Conservation (phyloP, 2,329 filamentous ascomycete genomes). For the Claviceps sp. region DNA sequence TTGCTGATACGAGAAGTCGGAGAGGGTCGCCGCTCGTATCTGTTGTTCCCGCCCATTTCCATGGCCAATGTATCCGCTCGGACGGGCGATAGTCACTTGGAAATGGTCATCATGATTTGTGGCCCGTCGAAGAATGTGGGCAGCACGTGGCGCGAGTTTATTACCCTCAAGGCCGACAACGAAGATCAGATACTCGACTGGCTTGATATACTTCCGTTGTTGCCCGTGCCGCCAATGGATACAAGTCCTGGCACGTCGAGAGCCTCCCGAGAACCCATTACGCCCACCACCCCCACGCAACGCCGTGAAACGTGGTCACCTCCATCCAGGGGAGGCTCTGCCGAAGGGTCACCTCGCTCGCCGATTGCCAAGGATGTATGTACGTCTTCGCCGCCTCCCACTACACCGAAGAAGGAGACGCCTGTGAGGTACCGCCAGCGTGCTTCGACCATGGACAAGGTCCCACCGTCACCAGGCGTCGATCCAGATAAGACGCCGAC, state of each 20-base stretch:
- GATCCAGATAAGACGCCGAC: slow-evolving; percentile 7
- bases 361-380: slow-evolving; percentile 8
- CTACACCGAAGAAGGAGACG: slow-evolving; percentile 13
- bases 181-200: slow-evolving; percentile 73
- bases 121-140: slow-evolving; percentile 39
- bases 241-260: slow-evolving; percentile 17
- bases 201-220: slow-evolving; percentile 60
- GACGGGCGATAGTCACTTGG: slow-evolving; percentile 52
- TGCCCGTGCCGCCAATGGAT: slow-evolving; percentile 33
- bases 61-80: slow-evolving; percentile 64
- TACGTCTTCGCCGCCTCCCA: not conserved
- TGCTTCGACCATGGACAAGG: not conserved
- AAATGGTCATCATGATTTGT: slow-evolving; percentile 79
- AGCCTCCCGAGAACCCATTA: slow-evolving; percentile 12
- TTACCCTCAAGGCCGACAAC: slow-evolving; percentile 64
- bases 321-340: slow-evolving; percentile 10
- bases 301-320: slow-evolving; percentile 15
- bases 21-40: slow-evolving; percentile 55
- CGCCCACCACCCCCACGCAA: slow-evolving; percentile 15
- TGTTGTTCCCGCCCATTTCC: slow-evolving; percentile 84
- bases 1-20: slow-evolving; percentile 89
- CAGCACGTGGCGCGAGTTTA: slow-evolving; percentile 69
- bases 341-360: slow-evolving; percentile 12
- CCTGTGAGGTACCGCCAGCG: slow-evolving; percentile 15
- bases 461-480: not conserved